Evolutionary conservation across 257 asterid genomes (phyloP).

Genomic region (Solanum paucissectum): DNA sequence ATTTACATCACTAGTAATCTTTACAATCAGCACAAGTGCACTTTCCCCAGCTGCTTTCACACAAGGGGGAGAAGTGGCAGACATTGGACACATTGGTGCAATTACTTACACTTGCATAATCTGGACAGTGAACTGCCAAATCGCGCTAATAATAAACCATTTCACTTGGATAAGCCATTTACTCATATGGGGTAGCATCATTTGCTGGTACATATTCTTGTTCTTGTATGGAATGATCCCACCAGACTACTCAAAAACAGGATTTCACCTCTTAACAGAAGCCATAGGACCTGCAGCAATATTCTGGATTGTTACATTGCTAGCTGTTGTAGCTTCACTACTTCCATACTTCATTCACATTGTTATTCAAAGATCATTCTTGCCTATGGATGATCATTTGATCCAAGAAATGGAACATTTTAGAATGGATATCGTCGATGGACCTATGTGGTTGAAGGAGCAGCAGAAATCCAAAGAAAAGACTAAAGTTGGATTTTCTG

Average conservation of each 20-base stretch:
- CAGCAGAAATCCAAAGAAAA: slow-evolving; percentile 62
- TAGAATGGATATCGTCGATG: slow-evolving; percentile 65
- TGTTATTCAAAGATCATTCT: slow-evolving; percentile 59
- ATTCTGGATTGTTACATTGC: slow-evolving; percentile 68
- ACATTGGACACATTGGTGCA: slow-evolving; percentile 74
- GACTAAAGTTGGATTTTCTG: slow-evolving; percentile 81
- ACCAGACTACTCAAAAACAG: slow-evolving; percentile 28
- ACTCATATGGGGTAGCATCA: slow-evolving; percentile 60
- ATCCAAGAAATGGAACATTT: slow-evolving; percentile 87
- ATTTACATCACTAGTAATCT: slow-evolving; percentile 59
- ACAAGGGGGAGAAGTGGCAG: slow-evolving; percentile 72
- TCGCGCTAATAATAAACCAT: slow-evolving; percentile 77
- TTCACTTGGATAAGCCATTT: slow-evolving; percentile 93
- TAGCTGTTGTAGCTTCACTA: slow-evolving; percentile 52
- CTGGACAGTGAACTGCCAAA: slow-evolving; percentile 86
- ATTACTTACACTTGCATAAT: slow-evolving; percentile 78
- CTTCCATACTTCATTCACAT: slow-evolving; percentile 81
- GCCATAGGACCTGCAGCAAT: slow-evolving; percentile 73
- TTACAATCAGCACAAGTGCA: slow-evolving; percentile 59
- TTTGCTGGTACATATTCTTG: slow-evolving; percentile 71
- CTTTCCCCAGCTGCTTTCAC: slow-evolving; percentile 80
- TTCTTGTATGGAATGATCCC: slow-evolving; percentile 45
- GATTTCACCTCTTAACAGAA: slow-evolving; percentile 47
- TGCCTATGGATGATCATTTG: slow-evolving; percentile 87
- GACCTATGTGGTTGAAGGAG: slow-evolving; percentile 81